Conservation (phyloP, 768 basidiomycete genomes). For the Leucosporidium scottii region DNA sequence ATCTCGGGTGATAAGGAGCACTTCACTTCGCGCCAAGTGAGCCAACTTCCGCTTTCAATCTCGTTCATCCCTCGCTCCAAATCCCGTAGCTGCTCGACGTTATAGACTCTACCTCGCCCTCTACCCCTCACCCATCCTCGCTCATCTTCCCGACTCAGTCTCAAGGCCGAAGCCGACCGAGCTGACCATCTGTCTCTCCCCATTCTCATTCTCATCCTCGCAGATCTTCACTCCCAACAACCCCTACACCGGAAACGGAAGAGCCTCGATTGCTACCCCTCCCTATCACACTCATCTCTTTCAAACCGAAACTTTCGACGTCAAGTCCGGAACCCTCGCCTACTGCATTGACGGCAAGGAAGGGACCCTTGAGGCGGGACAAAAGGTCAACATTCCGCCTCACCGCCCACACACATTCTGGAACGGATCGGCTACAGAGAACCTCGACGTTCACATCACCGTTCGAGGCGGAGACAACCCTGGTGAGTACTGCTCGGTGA, state of each 20-base stretch:
- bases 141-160: too few species aligned
- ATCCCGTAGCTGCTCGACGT: too few species aligned
- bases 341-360: constrained; percentile 21
- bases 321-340: constrained; percentile 14
- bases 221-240: constrained; percentile 1
- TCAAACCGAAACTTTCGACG: constrained; percentile 5
- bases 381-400: constrained; percentile 9
- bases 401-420: constrained; percentile 17
- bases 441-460: constrained; percentile 27
- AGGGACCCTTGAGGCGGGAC: constrained; percentile 9
- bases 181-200: too few species aligned
- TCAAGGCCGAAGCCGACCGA: too few species aligned
- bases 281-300: constrained; percentile 4
- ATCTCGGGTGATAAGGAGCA: background rate
- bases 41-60: too few species aligned
- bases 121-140: too few species aligned
- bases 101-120: too few species aligned
- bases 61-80: too few species aligned
- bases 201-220: too few species aligned
- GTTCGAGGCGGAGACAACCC: constrained; percentile 24
- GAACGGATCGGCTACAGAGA: constrained; percentile 9
- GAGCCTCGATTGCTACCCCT: constrained; percentile 1
- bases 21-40: constrained; percentile 2
- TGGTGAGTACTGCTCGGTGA: too few species aligned
- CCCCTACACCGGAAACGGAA: constrained; percentile 2